Conservation (phyloP, 345 rosid genomes). For the Aquilaria malaccensis region DNA sequence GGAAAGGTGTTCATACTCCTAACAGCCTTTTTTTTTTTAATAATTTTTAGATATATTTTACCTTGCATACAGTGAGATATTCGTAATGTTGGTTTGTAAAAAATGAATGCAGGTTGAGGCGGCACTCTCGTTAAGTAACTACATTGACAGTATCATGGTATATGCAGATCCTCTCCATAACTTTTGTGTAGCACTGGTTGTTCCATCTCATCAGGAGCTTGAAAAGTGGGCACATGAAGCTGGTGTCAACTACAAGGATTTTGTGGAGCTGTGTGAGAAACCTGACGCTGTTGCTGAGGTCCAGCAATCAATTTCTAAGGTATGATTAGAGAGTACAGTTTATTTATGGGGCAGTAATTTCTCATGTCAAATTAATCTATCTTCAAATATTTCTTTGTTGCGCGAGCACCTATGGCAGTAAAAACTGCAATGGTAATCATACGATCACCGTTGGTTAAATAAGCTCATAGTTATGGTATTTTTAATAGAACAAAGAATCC, state of each 20-base stretch:
- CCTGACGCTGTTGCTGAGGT: conserved; percentile 60
- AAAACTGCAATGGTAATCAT: too few species aligned
- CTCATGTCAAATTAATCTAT: too few species aligned
- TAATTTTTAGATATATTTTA: background rate
- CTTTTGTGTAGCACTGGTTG: conserved; percentile 72
- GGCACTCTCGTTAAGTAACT: conserved; percentile 41
- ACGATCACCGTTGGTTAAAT: background rate
- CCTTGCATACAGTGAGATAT: background rate
- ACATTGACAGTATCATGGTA: conserved; percentile 72
- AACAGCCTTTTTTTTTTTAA: background rate
- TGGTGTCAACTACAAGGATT: conserved; percentile 31
- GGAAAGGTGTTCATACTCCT: conserved; percentile 54
- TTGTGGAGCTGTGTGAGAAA: conserved; percentile 56
- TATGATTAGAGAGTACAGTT: conserved; percentile 12
- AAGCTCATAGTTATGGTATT: background rate
- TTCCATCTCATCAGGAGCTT: conserved; percentile 47
- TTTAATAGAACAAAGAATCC: background rate
- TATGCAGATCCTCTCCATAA: conserved; percentile 62
- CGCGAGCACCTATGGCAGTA: too few species aligned
- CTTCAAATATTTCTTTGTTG: background rate
- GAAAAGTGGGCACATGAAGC: conserved; percentile 72
- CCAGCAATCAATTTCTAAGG: conserved; percentile 59
- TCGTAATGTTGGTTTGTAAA: conserved; percentile 1
- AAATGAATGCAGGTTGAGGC: conserved; percentile 69
- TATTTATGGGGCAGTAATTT: too few species aligned